Evolutionary conservation across 2,329 filamentous ascomycete genomes (phyloP), one percentile per base, ranked within the genome.

Genomic region (Botrytis medusae): DNA sequence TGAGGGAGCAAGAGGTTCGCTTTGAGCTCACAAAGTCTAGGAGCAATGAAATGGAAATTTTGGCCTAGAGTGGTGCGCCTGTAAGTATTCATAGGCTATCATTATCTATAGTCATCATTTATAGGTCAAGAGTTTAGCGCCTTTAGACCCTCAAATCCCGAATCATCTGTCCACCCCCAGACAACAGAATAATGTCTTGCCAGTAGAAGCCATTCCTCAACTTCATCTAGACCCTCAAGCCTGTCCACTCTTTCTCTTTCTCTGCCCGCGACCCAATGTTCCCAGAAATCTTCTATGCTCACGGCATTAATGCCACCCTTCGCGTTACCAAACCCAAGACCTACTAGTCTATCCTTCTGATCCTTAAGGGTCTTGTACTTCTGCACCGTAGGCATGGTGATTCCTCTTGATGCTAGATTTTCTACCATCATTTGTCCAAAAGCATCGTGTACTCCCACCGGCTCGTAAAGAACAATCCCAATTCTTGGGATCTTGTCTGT

Each of bases 361-460:
- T 91, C 89, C 7, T 83, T 82, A 0, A 93, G 85, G 18, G 90
- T 88, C 37, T 88, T 89, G 82, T 95, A 98, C 57, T 85, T 86
- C 37, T 91, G 87, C 62, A 99, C 82, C 0, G 95, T 97, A 51
- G 95, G 94, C 84, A 99, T 91, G 37, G 89, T 87, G 70, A 99
- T 97, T 9, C 91, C 91, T 29, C 96, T 88, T 4, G 92, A 88
- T 0, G 92, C 92, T 0, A 99, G 88, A 79, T 99, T 99, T 2
- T 92, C 89, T 0, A 95, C 89, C 96, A 99, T 99, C 76, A 94
- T 95, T 77, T 89, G 89, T 5, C 96, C 96, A 78, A 99, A 99
- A 7, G 94, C 84, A 80, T 98, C 95, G 75, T 92, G 84, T 0
- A 95, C 93, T 4, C 90, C 88, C 74, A 97, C 92, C 0, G 96